A percentile compares a stretch with the other conserved stretches of the same genome.
phyloP scores from a whole-genome alignment of 305 asterid species.

The Fraxinus xanthoxyloides region DNA sequence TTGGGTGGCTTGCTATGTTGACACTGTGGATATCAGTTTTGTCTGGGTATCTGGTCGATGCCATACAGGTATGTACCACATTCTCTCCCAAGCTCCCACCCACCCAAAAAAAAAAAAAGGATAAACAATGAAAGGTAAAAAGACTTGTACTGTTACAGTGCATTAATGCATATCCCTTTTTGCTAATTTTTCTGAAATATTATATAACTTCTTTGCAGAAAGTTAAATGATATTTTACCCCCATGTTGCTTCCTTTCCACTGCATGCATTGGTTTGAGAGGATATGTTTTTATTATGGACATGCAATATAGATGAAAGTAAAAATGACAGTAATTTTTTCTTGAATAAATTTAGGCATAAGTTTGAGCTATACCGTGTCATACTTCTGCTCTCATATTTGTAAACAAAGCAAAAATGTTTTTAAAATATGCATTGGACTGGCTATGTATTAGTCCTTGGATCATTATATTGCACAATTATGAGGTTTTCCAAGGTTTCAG shows the following conservation, averaged over 20 bases:
- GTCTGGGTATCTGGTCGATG: constrained; percentile 92
- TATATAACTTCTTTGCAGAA: background rate
- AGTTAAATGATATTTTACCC: background rate
- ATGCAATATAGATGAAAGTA: background rate
- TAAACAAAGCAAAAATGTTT: background rate
- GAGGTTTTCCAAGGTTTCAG: background rate
- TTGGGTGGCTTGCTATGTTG: constrained; percentile 83
- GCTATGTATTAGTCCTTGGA: background rate
- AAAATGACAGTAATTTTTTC: background rate
- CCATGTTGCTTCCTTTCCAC: background rate
- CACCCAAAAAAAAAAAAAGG: background rate
- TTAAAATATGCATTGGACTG: background rate
- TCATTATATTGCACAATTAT: background rate
- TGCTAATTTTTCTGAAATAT: background rate
- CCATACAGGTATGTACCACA: constrained; percentile 25
- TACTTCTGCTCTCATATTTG: background rate
- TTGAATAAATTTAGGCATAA: background rate
- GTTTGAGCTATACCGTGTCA: background rate
- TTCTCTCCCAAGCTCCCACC: background rate
- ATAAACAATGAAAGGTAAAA: background rate
- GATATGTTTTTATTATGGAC: background rate
- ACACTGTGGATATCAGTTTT: constrained; percentile 89
- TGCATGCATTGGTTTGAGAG: background rate
- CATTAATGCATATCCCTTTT: background rate
- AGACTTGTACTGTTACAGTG: background rate